Base-by-base conservation (phyloP, 2,329 filamentous ascomycete species). In the Fusarium palustre region DNA sequence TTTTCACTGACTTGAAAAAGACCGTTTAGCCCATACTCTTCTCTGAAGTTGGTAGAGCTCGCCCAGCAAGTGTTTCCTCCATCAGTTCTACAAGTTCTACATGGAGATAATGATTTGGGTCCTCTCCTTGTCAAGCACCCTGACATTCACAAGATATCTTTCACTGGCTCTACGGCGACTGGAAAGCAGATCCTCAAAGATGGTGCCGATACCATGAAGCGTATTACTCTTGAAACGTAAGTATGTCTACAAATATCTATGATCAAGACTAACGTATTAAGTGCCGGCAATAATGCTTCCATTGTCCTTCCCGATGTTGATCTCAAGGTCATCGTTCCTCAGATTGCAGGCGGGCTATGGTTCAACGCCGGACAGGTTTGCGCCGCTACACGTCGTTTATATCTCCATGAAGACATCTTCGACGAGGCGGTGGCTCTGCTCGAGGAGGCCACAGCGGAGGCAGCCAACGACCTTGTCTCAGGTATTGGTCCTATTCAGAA, bases 301-400 rank as follows among this genome's bases (percentile, higher is more conserved):
- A 52, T 57, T 10, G 31, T 57, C 6, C 15, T 57, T 16, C 46
- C 55, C 7, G 46, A 57, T 28, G 22, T 57, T 13, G 22, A 57
- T 20, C 20, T 57, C 10, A 30, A 24, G 15, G n/a, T 22, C 6
- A 18, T 43, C 3, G 9, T 57, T 0, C 55, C 46, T 11, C 46
- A 57, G 11, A n/a, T 57, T 5, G 28, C 22, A n/a, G 55, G 36
- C 22, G 28, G 55, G 7, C 28, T 57, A 28, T 57, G 55, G 55
- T 57, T 57, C 7, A 53, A 57, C 7, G 55, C 55, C 1, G 55
- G 55, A 5, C 55, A 57, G 34, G 55, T 57, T 3, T 57, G 55
- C 11, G 31, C 31, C n/a, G 55, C 55, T 22, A 52, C 55, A 7
- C 55, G 55, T 12, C 55, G 55, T 7, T 11, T 57, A 18, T 57